Evolutionary conservation across 148 eudicot genomes (phyloP).

Genomic region (Spergularia marina): DNA sequence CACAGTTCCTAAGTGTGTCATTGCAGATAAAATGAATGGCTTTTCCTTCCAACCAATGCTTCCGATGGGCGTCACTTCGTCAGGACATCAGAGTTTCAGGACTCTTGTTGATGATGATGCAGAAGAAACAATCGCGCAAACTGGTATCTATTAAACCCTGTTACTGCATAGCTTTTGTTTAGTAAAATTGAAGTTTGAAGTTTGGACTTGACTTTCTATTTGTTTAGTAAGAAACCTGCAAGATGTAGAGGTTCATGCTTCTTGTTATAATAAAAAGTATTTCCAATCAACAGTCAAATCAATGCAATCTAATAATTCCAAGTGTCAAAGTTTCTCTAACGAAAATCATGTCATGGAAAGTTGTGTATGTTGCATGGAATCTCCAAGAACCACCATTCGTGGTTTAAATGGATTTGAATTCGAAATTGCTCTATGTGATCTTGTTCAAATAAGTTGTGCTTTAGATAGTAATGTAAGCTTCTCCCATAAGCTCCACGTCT

Average conservation of each 20-base stretch:
- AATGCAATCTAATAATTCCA: neutral
- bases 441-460: too few relatives aligned
- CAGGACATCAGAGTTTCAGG: slow-evolving; percentile 86
- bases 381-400: too few relatives aligned
- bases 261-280: neutral
- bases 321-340: neutral
- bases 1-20: neutral
- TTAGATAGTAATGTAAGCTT: too few relatives aligned
- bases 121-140: slow-evolving; percentile 41
- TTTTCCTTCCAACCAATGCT: slow-evolving; percentile 83
- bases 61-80: slow-evolving; percentile 90
- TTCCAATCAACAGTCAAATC: too few relatives aligned
- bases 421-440: too few relatives aligned
- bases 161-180: neutral
- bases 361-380: too few relatives aligned
- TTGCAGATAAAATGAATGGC: slow-evolving; percentile 78
- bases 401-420: too few relatives aligned
- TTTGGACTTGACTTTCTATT: too few relatives aligned
- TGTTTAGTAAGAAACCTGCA: neutral
- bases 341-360: neutral
- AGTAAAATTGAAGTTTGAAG: too few relatives aligned
- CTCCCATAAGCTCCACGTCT: too few relatives aligned
- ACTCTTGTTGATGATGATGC: slow-evolving; percentile 54
- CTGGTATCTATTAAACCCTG: slow-evolving; percentile 40
- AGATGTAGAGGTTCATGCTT: neutral